Conservation (phyloP, 495 filamentous ascomycete species). For the Xylaria acuta region DNA sequence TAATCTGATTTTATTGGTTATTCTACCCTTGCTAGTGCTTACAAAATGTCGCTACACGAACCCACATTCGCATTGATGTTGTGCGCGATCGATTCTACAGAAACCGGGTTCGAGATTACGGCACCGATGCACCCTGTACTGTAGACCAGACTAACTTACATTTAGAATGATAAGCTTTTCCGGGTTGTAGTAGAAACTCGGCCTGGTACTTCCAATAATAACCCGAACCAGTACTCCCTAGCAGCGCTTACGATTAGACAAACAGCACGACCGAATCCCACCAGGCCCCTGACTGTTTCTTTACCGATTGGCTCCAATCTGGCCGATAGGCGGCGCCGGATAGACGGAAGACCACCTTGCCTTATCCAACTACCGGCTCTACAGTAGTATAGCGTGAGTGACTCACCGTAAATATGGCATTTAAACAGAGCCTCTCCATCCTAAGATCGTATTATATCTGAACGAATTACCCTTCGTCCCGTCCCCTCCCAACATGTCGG, state of each 20-base stretch:
- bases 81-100: neutral
- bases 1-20: no score
- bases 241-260: neutral
- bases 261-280: neutral
- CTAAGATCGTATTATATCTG: neutral
- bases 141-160: neutral
- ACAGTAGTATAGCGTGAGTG: neutral
- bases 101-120: constrained; percentile 8
- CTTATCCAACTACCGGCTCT: constrained; percentile 6
- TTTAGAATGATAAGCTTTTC: constrained; percentile 12
- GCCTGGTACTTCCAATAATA: neutral
- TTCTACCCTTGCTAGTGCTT: no score
- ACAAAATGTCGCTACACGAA: no score
- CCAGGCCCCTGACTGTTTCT: neutral
- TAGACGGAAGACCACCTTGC: neutral
- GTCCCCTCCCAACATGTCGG: neutral
- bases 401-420: neutral
- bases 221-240: neutral
- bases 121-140: neutral
- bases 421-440: neutral
- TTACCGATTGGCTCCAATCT: constrained; percentile 11
- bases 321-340: neutral
- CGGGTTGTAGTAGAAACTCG: neutral
- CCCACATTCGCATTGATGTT: neutral
- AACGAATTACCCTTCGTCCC: neutral